Base-by-base conservation (phyloP, 2,329 filamentous ascomycete genomes). In the Pseudogymnoascus sp. region DNA sequence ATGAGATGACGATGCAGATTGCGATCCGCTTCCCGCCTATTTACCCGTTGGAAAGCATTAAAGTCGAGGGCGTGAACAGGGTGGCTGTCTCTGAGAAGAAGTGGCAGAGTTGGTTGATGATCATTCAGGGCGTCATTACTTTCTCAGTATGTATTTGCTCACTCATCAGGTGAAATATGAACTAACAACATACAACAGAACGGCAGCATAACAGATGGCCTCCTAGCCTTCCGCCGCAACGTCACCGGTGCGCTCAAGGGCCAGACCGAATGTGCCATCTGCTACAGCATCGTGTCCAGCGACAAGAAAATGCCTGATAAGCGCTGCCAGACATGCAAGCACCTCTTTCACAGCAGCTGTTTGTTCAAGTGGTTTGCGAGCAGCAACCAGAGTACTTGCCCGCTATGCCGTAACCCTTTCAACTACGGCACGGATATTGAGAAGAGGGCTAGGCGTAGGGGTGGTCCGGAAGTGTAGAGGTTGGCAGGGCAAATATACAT, bases 361-460 rank as follows among this genome's bases (percentile, higher is more conserved):
- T 76, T 99, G 76, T 96, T 91, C 79, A 92, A 93, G 76, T 99
- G 94, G 94, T 97, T 99, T 80, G 90, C 91, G 80, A 93, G 83
- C 69, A 96, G 92, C 73, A 95, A 91, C 75, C 88, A 91, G 71
- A 94, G 90, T 70, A 93, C 89, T 58, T 99, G 94, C 75, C 94
- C 94, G 58, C 79, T 99, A 66, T 99, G 94, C 76, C 83, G 94
- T 69, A 96, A 95, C 73, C 87, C 89, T 22, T 97, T 97, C 73
- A 83, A 85, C 61, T 86, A 85, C 66, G 68, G 67, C 5, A 41
- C 64, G 19, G 64, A 64, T 63, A 14, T 55, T 3, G 52, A 58
- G 42, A 62, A 58, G 23, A 28, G 62, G 58, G 63, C 61, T 16
- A 62, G 61, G 22, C 16, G 61, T 39, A 60, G 49, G 28, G 61